phyloP scores from a whole-genome alignment of 495 filamentous ascomycete species.

The Amorphotheca resinae region DNA sequence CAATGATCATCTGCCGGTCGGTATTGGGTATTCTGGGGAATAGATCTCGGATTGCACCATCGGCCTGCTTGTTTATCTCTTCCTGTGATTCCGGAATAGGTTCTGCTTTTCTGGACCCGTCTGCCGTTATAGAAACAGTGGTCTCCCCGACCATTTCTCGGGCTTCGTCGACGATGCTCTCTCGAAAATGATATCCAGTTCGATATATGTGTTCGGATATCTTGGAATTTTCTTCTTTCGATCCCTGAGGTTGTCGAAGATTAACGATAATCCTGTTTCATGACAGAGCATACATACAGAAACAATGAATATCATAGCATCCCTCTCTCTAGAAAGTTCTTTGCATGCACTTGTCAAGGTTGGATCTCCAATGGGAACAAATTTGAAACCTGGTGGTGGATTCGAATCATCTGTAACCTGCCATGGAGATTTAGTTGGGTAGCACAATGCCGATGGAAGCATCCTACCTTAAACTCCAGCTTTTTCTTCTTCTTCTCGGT shows the following conservation, averaged over 20 bases:
- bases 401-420: slow-evolving; percentile 31
- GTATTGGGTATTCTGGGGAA: slow-evolving; percentile 76
- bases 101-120: slow-evolving; percentile 26
- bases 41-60: slow-evolving; percentile 62
- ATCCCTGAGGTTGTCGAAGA: slow-evolving; percentile 5
- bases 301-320: slow-evolving; percentile 61
- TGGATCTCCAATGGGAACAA: slow-evolving; percentile 72
- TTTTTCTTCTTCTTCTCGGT: slow-evolving; percentile 43
- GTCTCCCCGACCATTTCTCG: slow-evolving; percentile 12
- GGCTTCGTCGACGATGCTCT: slow-evolving; percentile 37
- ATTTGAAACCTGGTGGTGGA: slow-evolving; percentile 68
- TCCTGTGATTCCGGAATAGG: slow-evolving; percentile 44
- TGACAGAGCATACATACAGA: slow-evolving; percentile 40
- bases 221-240: slow-evolving; percentile 14
- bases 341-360: slow-evolving; percentile 65
- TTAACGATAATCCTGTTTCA: not conserved
- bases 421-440: not conserved
- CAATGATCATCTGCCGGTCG: slow-evolving; percentile 65
- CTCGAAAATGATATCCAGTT: slow-evolving; percentile 64
- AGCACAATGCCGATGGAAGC: slow-evolving; percentile 1
- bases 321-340: slow-evolving; percentile 58
- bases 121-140: slow-evolving; percentile 6
- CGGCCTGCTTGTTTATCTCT: slow-evolving; percentile 59
- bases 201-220: slow-evolving; percentile 59
- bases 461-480: slow-evolving; percentile 24